Percentiles rank a stretch among this genome's conserved stretches.
phyloP scores from a whole-genome alignment of 1,284 basidiomycete genomes.

The Gomphus sp. region DNA sequence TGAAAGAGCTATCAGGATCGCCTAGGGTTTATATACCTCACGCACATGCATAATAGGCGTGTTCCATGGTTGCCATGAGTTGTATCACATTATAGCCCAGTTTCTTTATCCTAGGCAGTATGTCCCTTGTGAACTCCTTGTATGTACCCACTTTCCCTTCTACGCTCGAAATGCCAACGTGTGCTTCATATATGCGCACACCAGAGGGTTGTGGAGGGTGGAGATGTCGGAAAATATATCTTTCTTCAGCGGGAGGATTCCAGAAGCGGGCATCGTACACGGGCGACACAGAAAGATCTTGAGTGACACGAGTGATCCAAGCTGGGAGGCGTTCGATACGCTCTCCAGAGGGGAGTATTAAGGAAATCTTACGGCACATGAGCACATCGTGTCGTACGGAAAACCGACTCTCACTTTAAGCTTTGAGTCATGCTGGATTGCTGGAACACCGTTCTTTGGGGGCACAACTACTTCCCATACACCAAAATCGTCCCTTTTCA shows the following conservation, averaged over 20 bases:
- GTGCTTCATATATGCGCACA: constrained; percentile 91
- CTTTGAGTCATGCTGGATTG: constrained; percentile 92
- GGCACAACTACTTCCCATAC: constrained; percentile 87
- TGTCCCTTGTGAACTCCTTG: constrained; percentile 85
- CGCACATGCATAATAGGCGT: constrained; percentile 96
- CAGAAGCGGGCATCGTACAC: constrained; percentile 97
- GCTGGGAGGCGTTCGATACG: constrained; percentile 88
- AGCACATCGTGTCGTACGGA: neutral
- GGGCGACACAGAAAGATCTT: constrained; percentile 84
- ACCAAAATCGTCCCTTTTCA: constrained; percentile 84
- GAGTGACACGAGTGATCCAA: constrained; percentile 94
- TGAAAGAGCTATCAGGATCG: constrained; percentile 20
- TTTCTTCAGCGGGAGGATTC: constrained; percentile 74
- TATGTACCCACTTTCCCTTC: constrained; percentile 88
- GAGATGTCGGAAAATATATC: constrained; percentile 78
- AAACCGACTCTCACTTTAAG: constrained; percentile 55
- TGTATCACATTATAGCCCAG: constrained; percentile 97
- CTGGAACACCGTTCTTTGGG: constrained; percentile 63
- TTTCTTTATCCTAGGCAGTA: constrained; percentile 81
- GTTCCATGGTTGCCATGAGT: constrained; percentile 97
- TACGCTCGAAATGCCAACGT: constrained; percentile 92
- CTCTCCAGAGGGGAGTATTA: constrained; percentile 68
- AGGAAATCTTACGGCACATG: constrained; percentile 57
- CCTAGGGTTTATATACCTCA: constrained; percentile 15
- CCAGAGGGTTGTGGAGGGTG: constrained; percentile 62